These are phyloP conservation scores for Teratosphaeria pseudoeucalypti DNA, from an alignment of 2,329 filamentous ascomycete species.

Conservation along the genomic window DNA sequence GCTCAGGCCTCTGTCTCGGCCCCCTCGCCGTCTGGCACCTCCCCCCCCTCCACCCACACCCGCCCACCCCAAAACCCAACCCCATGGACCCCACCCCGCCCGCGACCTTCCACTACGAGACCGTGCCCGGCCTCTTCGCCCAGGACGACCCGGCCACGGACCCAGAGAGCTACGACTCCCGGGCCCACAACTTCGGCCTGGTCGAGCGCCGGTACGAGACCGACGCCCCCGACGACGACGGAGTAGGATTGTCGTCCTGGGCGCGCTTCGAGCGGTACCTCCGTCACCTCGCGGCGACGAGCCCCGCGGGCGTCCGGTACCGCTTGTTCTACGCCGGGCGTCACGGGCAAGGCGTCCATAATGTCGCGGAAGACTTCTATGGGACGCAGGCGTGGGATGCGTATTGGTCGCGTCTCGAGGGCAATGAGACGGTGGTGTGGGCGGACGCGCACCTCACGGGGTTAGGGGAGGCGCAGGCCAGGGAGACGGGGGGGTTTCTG, in stretches of 20 bases:
- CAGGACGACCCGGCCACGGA: slow-evolving; percentile 42
- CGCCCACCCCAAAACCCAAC: background rate
- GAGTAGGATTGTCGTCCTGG: slow-evolving; percentile 47
- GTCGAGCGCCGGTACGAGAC: slow-evolving; percentile 36
- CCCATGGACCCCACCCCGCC: slow-evolving; percentile 6
- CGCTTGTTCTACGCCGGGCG: slow-evolving; percentile 59
- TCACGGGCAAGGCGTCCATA: slow-evolving; percentile 56
- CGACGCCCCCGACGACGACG: slow-evolving; percentile 28
- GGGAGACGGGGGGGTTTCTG: slow-evolving; percentile 51
- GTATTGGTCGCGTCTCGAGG: slow-evolving; percentile 56
- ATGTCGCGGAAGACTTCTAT: slow-evolving; percentile 55
- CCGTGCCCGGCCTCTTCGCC: slow-evolving; percentile 39
- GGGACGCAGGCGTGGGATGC: slow-evolving; percentile 58
- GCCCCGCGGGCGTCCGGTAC: slow-evolving; percentile 42
- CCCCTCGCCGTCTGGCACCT: background rate
- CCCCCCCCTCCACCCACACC: background rate
- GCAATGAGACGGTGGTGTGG: slow-evolving; percentile 54
- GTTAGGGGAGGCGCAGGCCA: slow-evolving; percentile 47
- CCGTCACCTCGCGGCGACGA: slow-evolving; percentile 39
- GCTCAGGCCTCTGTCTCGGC: background rate
- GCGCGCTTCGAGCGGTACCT: slow-evolving; percentile 53
- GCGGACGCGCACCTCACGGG: slow-evolving; percentile 53
- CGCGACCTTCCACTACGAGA: slow-evolving; percentile 16
- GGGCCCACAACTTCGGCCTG: slow-evolving; percentile 35
- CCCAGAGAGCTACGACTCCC: slow-evolving; percentile 33